Evolutionary conservation across 2,329 filamentous ascomycete genomes (phyloP).

Genomic region (Colletotrichum orchidophilum): DNA sequence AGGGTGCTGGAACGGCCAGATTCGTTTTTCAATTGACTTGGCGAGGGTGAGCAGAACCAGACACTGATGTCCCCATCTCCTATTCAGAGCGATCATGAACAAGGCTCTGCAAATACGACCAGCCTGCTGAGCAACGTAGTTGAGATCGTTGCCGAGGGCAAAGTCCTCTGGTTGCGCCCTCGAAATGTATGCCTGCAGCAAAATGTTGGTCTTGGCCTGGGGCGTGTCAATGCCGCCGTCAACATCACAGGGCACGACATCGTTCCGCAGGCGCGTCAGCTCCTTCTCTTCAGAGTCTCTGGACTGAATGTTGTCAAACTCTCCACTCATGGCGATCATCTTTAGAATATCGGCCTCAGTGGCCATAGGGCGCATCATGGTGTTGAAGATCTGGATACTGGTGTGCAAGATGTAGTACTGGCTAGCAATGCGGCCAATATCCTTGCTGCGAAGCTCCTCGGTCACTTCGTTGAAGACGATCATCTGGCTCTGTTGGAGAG

Average conservation of each 20-base stretch:
- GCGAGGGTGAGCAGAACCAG: conserved; percentile 89
- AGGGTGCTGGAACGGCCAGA: conserved; percentile 95
- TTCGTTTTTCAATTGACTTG: conserved; percentile 95
- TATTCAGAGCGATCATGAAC: conserved; percentile 97
- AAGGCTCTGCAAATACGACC: conserved; percentile 92
- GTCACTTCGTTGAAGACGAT: conserved; percentile 97
- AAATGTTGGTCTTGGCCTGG: conserved; percentile 94
- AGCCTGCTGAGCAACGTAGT: conserved; percentile 95
- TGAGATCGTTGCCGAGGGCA: conserved; percentile 88
- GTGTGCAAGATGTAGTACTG: conserved; percentile 96
- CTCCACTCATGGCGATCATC: conserved; percentile 97
- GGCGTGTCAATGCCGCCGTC: conserved; percentile 75
- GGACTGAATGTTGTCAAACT: conserved; percentile 97
- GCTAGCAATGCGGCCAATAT: conserved; percentile 95
- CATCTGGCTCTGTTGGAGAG: conserved; percentile 95
- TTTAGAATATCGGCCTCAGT: conserved; percentile 92
- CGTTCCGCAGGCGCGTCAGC: conserved; percentile 76
- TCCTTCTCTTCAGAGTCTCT: conserved; percentile 92
- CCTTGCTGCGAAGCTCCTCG: conserved; percentile 91
- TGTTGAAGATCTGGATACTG: conserved; percentile 96
- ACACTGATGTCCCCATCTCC: conserved; percentile 95
- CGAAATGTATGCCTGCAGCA: conserved; percentile 94
- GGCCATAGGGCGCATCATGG: conserved; percentile 86
- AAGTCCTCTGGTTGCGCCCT: conserved; percentile 90
- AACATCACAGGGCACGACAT: conserved; percentile 80